Percentiles rank a stretch among this genome's conserved stretches.
phyloP scores from a whole-genome alignment of 441 rosid genomes.

The Hura crepitans region DNA sequence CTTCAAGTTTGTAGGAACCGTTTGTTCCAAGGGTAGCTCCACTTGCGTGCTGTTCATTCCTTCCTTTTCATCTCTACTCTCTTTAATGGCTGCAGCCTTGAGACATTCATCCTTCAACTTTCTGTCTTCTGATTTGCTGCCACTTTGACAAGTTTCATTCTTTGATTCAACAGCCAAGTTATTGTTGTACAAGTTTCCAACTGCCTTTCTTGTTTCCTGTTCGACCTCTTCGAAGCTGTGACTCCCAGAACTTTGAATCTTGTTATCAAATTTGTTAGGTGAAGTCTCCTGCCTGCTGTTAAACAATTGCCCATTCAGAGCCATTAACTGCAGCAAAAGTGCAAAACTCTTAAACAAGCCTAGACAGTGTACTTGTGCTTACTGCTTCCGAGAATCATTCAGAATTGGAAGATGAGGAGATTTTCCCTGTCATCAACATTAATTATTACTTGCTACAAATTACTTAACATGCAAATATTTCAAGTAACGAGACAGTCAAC shows the following conservation, averaged over 20 bases:
- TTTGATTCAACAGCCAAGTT: neutral
- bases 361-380: neutral
- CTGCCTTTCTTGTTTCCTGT: neutral
- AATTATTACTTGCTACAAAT: too few species aligned
- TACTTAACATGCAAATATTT: too few species aligned
- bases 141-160: neutral
- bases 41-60: neutral
- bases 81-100: neutral
- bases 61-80: neutral
- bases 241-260: neutral
- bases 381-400: too few species aligned
- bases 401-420: too few species aligned
- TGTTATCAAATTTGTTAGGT: neutral
- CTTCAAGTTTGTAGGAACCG: neutral
- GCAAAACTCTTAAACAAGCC: too few species aligned
- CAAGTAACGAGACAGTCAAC: too few species aligned
- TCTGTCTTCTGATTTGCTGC: neutral
- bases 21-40: neutral
- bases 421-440: too few species aligned
- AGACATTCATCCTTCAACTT: neutral
- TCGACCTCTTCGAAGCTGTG: neutral
- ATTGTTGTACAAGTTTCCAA: neutral
- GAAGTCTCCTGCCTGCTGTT: neutral
- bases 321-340: neutral
- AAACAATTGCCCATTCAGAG: neutral